Evolutionary conservation across 805 yeast genomes (phyloP).

Genomic region (Starmerella riodocensis): DNA sequence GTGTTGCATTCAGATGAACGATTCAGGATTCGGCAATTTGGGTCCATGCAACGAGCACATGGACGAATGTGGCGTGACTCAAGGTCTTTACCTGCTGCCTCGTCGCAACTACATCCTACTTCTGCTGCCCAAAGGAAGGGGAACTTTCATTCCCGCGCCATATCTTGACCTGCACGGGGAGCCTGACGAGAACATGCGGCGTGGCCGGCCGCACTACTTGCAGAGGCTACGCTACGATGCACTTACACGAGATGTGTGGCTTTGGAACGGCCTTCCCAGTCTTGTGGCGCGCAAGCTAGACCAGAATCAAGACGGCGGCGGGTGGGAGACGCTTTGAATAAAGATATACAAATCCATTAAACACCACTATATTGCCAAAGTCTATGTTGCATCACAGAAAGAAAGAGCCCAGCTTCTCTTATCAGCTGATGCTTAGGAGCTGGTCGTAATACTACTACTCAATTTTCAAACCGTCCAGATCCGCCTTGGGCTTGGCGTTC

Average conservation of each 20-base stretch:
- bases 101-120: conserved; percentile 47
- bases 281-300: conserved; percentile 69
- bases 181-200: conserved; percentile 53
- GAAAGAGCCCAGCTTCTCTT: too few relatives aligned
- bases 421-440: too few relatives aligned
- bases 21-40: conserved; percentile 29
- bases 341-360: too few relatives aligned
- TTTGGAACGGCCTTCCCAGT: conserved; percentile 66
- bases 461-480: too few relatives aligned
- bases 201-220: conserved; percentile 58
- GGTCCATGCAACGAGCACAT: conserved; percentile 77
- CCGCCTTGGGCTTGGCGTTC: too few relatives aligned
- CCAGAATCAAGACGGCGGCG: conserved; percentile 71
- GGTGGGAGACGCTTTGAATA: conserved; percentile 74
- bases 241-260: conserved; percentile 55
- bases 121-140: conserved; percentile 57
- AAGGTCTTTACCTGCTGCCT: conserved; percentile 64
- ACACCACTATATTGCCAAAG: too few relatives aligned
- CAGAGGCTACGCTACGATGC: conserved; percentile 50
- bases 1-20: conserved; percentile 47
- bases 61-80: conserved; percentile 41
- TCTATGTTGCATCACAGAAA: too few relatives aligned
- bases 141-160: conserved; percentile 75
- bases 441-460: too few relatives aligned
- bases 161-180: conserved; percentile 81